A percentile compares a stretch with the other conserved stretches of the same genome.
phyloP scores from a whole-genome alignment of 768 basidiomycete species.

The Sutorius australiensis region DNA sequence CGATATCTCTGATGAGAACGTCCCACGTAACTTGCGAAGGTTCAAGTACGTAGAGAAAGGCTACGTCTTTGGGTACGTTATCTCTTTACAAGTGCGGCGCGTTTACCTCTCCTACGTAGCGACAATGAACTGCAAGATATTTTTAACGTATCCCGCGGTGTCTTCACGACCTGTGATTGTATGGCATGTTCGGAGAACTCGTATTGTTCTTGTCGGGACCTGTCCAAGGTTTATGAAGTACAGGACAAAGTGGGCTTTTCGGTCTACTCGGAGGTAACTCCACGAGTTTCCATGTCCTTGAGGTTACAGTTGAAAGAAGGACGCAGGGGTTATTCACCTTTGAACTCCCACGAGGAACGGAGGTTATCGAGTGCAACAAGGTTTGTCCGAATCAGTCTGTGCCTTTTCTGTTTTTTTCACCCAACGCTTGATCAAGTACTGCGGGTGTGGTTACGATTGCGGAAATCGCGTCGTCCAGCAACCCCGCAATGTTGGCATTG shows the following conservation, averaged over 20 bases:
- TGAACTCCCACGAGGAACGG: constrained; percentile 37
- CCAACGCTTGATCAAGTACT: constrained; percentile 33
- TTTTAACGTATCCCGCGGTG: constrained; percentile 28
- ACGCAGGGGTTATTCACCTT: constrained; percentile 50
- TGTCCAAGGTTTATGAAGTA: constrained; percentile 37
- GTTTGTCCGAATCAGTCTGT: constrained; percentile 29
- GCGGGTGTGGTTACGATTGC: constrained; percentile 44
- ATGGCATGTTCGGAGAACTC: constrained; percentile 31
- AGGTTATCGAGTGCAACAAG: constrained; percentile 66
- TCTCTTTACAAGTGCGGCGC: not conserved
- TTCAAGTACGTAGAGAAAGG: constrained; percentile 54
- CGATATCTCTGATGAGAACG: constrained; percentile 32
- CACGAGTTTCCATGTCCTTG: not conserved
- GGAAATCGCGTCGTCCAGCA: constrained; percentile 59
- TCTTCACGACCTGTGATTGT: constrained; percentile 47
- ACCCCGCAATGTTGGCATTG: constrained; percentile 53
- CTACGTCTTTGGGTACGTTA: constrained; percentile 45
- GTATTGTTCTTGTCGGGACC: constrained; percentile 47
- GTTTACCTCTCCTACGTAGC: constrained; percentile 13
- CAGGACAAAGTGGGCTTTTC: constrained; percentile 26
- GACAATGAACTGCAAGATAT: constrained; percentile 12
- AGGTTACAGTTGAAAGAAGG: not conserved
- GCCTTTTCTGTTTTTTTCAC: not conserved
- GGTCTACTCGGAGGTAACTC: constrained; percentile 42
- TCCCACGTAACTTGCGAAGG: constrained; percentile 39